Evolutionary conservation across 257 asterid genomes (phyloP), one percentile per base, ranked within the genome.

Genomic region (Vinca minor): DNA sequence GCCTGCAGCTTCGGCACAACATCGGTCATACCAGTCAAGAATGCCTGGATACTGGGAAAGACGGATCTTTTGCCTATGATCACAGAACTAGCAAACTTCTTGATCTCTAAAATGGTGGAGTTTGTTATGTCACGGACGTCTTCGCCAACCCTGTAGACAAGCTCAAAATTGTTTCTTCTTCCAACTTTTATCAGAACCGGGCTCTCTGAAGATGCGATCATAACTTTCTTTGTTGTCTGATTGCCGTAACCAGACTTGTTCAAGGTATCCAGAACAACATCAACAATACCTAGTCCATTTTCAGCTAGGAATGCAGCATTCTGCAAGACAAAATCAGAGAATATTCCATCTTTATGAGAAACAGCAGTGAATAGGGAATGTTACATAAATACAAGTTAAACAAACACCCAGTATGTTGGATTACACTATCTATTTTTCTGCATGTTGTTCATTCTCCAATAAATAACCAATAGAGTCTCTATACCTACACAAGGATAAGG

Each of bases 301-400:
- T 48, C 59, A 11, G 95, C 96, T 10, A 93, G 81, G 81, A 85
- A 89, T 63, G 82, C 85, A 28, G 91, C 97, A 74, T 89, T 69
- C 97, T 93, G 86, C 61, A 71, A 42, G 58, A 17, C 20, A 55
- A 15, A n/a, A 29, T 56, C 42, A 56, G 42, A 31, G 14, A 56
- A 3, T 18, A 17, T 17, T 17, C 42, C 13, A 32, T 54, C 23
- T 31, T 31, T 48, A 15, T 15, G 6, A 42, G 20, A 36, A 59
- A 25, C 20, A 29, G 2, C 4, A n/a, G n/a, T n/a, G 12, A 49
- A 38, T 38, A 8, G 11, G 21, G 4, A 68, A 45, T 11, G 38
- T 62, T 39, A 28, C 39, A 63, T 61, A 26, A 58, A 54, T 1
- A 44, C 38, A 59, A 14, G 14, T 32, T 44, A 58, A 14, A 26